Evolutionary conservation across 1,284 basidiomycete genomes (phyloP).

Genomic region (Ustilago sp.): DNA sequence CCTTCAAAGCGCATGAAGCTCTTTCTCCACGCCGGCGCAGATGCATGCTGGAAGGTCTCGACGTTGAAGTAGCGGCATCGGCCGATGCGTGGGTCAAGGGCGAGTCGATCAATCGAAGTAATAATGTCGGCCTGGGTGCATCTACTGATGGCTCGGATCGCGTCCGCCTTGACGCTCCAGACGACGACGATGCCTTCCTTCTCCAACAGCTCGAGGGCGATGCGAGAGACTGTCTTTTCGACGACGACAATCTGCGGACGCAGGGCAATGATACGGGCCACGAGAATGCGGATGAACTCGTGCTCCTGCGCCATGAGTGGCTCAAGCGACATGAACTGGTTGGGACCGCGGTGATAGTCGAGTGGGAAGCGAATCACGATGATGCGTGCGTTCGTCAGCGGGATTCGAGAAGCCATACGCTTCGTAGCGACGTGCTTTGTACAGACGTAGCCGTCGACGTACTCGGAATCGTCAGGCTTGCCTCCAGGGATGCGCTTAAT

Average conservation of each 20-base stretch:
- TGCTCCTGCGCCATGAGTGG: conserved; percentile 93
- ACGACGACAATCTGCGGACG: conserved; percentile 93
- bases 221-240: conserved; percentile 88
- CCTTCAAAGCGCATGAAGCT: conserved; percentile 94
- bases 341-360: conserved; percentile 89
- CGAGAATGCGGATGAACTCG: conserved; percentile 90
- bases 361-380: conserved; percentile 96
- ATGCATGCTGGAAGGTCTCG: conserved; percentile 91
- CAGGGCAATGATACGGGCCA: conserved; percentile 86
- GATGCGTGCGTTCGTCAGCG: conserved; percentile 82
- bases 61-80: conserved; percentile 88
- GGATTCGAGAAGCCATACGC: conserved; percentile 73
- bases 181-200: conserved; percentile 91
- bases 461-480: conserved; percentile 89
- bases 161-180: conserved; percentile 86
- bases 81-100: conserved; percentile 88
- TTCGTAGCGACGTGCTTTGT: conserved; percentile 98
- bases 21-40: conserved; percentile 90
- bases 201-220: conserved; percentile 90
- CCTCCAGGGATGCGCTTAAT: conserved; percentile 99
- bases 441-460: conserved; percentile 95
- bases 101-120: conserved; percentile 92
- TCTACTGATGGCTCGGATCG: conserved; percentile 86
- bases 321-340: conserved; percentile 92
- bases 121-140: conserved; percentile 96